Evolutionary conservation across 768 basidiomycete genomes (phyloP).

Genomic region (Kwoniella heveanensis): DNA sequence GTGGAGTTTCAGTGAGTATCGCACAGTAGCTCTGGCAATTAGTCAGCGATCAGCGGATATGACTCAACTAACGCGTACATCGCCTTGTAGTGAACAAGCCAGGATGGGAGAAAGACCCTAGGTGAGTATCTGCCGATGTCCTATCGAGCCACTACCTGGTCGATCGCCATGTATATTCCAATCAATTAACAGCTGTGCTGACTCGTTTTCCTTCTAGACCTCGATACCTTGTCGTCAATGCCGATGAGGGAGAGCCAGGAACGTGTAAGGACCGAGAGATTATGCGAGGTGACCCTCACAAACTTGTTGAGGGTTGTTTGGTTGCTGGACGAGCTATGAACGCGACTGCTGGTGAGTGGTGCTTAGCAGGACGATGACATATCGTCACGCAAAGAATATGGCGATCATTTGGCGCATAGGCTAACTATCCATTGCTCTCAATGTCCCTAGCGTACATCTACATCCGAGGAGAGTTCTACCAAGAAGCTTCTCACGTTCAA

Average conservation of each 20-base stretch:
- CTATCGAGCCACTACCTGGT: no score
- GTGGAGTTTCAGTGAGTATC: conserved; percentile 62
- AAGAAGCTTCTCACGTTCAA: conserved; percentile 89
- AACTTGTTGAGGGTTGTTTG: conserved; percentile 95
- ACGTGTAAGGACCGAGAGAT: conserved; percentile 99
- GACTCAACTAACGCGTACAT: not conserved
- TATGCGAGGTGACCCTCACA: conserved; percentile 95
- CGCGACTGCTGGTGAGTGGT: conserved; percentile 68
- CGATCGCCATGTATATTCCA: not conserved
- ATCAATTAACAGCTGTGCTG: no score
- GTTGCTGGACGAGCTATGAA: conserved; percentile 98
- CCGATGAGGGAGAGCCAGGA: conserved; percentile 97
- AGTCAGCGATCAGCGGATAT: not conserved
- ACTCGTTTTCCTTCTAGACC: conserved; percentile 61
- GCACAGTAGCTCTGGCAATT: no score
- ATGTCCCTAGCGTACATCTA: conserved; percentile 83
- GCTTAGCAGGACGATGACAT: not conserved
- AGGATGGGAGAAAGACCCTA: conserved; percentile 91
- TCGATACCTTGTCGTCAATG: conserved; percentile 94
- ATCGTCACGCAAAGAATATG: not conserved
- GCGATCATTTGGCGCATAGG: not conserved
- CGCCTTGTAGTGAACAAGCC: conserved; percentile 90
- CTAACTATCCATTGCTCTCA: not conserved
- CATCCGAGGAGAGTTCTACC: conserved; percentile 96
- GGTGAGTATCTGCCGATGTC: conserved; percentile 63